phyloP scores from a whole-genome alignment of 108 stramenopile genomes.

The Discostella stelligeroides region DNA sequence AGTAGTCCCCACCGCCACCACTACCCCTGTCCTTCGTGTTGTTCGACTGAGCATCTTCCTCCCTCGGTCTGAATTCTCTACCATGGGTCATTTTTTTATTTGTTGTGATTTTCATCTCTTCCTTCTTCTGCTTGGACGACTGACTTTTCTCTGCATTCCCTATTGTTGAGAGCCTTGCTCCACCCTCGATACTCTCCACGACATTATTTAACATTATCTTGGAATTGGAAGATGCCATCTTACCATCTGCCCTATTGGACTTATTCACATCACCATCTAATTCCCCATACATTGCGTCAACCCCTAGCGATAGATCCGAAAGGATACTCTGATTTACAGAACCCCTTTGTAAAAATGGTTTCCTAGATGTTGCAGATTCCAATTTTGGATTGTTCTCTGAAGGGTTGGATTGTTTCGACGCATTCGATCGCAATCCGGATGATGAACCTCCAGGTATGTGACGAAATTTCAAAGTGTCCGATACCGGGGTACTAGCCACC shows the following conservation, averaged over 20 bases:
- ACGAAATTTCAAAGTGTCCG: not conserved
- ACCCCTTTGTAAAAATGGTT: not conserved
- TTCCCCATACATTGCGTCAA: constrained; percentile 42
- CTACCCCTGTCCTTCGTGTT: too few species aligned
- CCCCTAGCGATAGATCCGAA: constrained; percentile 44
- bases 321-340: constrained; percentile 12
- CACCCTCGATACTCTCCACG: not conserved
- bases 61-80: constrained; percentile 1
- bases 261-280: not conserved
- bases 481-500: too few species aligned
- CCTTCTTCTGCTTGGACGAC: not conserved
- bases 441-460: not conserved
- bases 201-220: not conserved
- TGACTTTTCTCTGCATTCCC: not conserved
- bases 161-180: not conserved
- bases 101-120: not conserved
- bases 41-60: not conserved
- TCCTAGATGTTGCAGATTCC: not conserved
- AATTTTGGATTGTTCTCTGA: not conserved
- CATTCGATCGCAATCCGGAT: not conserved
- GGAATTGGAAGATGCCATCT: constrained; percentile 21
- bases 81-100: not conserved
- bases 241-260: not conserved
- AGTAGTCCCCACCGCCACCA: not conserved
- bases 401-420: not conserved